These are phyloP conservation scores for Mycena polygramma DNA, from an alignment of 768 basidiomycete genomes.

Conservation along the genomic window DNA sequence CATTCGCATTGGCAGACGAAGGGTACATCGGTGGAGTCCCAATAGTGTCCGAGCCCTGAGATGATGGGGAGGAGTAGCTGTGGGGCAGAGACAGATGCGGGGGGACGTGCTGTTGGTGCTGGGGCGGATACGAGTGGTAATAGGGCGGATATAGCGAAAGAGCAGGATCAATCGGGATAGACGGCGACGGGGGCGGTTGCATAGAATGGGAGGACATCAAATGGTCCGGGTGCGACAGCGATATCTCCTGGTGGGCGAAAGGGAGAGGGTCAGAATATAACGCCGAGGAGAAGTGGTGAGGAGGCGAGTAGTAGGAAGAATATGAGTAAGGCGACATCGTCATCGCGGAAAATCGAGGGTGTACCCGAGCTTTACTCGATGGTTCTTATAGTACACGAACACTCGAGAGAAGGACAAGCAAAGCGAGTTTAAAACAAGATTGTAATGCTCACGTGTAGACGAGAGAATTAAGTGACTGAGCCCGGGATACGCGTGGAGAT, in stretches of 20 bases:
- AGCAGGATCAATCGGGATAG: slow-evolving; percentile 78
- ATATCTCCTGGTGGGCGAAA: slow-evolving; percentile 54
- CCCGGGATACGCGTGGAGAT: slow-evolving; percentile 31
- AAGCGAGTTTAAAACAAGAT: slow-evolving; percentile 27
- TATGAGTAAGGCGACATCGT: slow-evolving; percentile 38
- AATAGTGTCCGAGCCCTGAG: slow-evolving; percentile 82
- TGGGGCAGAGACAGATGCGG: slow-evolving; percentile 69
- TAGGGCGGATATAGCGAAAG: slow-evolving; percentile 77
- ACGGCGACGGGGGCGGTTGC: slow-evolving; percentile 70
- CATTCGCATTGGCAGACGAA: slow-evolving; percentile 65
- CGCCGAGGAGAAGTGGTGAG: slow-evolving; percentile 19
- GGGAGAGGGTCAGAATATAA: slow-evolving; percentile 34
- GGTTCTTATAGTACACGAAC: slow-evolving; percentile 30
- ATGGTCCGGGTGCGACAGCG: slow-evolving; percentile 60
- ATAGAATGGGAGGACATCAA: slow-evolving; percentile 56
- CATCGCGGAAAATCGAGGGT: slow-evolving; percentile 21
- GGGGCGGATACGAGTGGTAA: slow-evolving; percentile 66
- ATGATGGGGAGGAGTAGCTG: slow-evolving; percentile 83
- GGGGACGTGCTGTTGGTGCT: slow-evolving; percentile 58
- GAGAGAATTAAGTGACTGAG: slow-evolving; percentile 12
- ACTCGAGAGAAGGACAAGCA: slow-evolving; percentile 24
- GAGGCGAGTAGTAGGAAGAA: slow-evolving; percentile 37
- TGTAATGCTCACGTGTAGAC: slow-evolving; percentile 31
- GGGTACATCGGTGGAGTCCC: slow-evolving; percentile 80
- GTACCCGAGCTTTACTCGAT: background rate